Evolutionary conservation across 495 filamentous ascomycete species (phyloP), one percentile per base, ranked within the genome.

Genomic region (Astrothelium subdiscretum): DNA sequence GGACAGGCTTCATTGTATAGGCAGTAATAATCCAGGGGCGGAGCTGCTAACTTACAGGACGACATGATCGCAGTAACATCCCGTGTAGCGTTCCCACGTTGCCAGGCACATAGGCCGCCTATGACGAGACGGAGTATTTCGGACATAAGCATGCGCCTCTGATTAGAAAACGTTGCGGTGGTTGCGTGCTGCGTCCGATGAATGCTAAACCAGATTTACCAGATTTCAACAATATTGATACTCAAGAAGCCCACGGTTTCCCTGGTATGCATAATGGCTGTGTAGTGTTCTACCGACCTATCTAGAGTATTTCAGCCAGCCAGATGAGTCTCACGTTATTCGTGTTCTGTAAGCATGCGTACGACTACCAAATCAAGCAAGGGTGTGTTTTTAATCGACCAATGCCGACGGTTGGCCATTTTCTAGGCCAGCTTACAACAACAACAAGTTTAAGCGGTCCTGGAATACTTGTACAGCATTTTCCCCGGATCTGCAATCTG

Each of bases 371-470:
- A 0, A 54, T 54, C 20, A 24, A 29, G 48, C 48, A 54, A 54
- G 48, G 48, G 24, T 54, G 11, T 5, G 22, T 29, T 29, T 29
- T 4, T 20, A 54, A 54, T 54, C 20, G 22, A 3, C 24, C 22
- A 54, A 54, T 54, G 5, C 48, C 48, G 20, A 15, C 24, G 26
- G 48, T 54, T 54, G 48, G 48, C 48, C 48, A 11, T 54, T 29
- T 54, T 27, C 48, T 8, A 54, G 48, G 48, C 48, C 48, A 54
- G 48, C 48, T 54, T 54, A 54, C 48, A 54, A 54, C 48, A 54
- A 54, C 24, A 54, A 54, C 24, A 11, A 26, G 0, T 29, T 6
- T 54, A 27, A 27, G 48, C 24, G 8, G 6, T 29, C 24, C 48
- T 27, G 24, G 22, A 54, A 3, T 20, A 54, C 48, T 27, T 29